Evolutionary conservation across 345 rosid species (phyloP).

Genomic region (Salix caprea): DNA sequence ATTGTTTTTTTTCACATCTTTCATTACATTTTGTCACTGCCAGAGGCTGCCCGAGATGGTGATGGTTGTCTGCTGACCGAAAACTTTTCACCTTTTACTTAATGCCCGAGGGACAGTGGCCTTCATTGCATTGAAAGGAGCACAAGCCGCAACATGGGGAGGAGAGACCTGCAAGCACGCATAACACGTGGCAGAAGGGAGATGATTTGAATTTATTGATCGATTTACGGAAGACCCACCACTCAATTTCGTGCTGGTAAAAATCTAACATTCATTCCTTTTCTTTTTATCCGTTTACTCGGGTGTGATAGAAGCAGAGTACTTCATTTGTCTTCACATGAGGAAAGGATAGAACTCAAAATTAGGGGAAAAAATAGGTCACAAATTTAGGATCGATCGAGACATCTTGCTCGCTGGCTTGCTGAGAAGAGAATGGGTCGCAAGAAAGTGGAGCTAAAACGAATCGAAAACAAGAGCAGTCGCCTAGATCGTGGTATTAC

Average conservation of each 20-base stretch:
- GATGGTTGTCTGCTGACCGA: no score
- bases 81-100: no score
- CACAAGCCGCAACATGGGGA: background rate
- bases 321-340: background rate
- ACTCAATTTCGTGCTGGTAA: background rate
- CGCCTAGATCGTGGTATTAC: constrained; percentile 26
- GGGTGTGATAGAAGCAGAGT: no score
- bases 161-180: background rate
- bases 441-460: constrained; percentile 56
- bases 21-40: no score
- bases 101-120: no score
- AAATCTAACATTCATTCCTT: background rate
- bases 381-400: background rate
- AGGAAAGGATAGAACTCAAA: background rate
- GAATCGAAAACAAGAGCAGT: constrained; percentile 57
- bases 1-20: no score
- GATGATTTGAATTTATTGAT: background rate
- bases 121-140: background rate
- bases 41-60: no score
- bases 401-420: background rate
- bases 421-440: constrained; percentile 24
- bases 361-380: background rate
- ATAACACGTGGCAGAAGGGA: background rate
- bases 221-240: background rate
- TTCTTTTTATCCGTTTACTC: background rate